Conservation (phyloP, 768 basidiomycete species). For the Galerina sulciceps region DNA sequence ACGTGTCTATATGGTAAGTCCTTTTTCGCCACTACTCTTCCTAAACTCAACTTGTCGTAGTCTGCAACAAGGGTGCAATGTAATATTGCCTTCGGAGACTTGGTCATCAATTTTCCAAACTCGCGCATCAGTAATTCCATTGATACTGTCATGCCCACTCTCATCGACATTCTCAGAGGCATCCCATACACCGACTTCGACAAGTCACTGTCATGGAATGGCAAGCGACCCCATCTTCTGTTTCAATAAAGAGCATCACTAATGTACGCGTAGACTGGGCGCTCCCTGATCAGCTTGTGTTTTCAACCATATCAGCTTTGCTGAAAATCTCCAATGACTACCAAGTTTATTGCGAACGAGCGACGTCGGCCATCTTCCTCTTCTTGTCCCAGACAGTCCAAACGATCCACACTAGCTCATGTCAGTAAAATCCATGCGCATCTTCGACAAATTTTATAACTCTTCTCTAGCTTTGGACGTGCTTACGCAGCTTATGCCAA, state of each 20-base stretch:
- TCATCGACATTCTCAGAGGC: conserved; percentile 72
- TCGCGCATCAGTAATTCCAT: conserved; percentile 53
- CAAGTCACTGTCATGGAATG: conserved; percentile 77
- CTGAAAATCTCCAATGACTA: conserved; percentile 65
- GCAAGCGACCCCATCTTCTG: conserved; percentile 39
- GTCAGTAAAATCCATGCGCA: conserved; percentile 43
- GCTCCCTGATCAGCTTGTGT: conserved; percentile 83
- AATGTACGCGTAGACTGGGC: conserved; percentile 68
- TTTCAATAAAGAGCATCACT: not conserved
- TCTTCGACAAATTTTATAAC: not conserved
- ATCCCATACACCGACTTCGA: conserved; percentile 82
- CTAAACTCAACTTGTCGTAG: conserved; percentile 37
- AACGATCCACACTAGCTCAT: conserved; percentile 52
- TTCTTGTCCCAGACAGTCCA: conserved; percentile 64
- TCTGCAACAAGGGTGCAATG: conserved; percentile 74
- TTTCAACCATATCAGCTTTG: conserved; percentile 76
- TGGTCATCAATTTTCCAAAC: conserved; percentile 68
- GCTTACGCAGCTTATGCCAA: conserved; percentile 76
- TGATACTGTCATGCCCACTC: conserved; percentile 56
- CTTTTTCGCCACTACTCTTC: not conserved
- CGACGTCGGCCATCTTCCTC: conserved; percentile 60
- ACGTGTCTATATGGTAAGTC: conserved; percentile 65
- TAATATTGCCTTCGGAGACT: conserved; percentile 83
- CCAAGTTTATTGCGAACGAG: conserved; percentile 49
- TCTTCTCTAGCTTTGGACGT: conserved; percentile 63